Evolutionary conservation across 1,284 basidiomycete genomes (phyloP).

Genomic region (Trichosporon sp.): DNA sequence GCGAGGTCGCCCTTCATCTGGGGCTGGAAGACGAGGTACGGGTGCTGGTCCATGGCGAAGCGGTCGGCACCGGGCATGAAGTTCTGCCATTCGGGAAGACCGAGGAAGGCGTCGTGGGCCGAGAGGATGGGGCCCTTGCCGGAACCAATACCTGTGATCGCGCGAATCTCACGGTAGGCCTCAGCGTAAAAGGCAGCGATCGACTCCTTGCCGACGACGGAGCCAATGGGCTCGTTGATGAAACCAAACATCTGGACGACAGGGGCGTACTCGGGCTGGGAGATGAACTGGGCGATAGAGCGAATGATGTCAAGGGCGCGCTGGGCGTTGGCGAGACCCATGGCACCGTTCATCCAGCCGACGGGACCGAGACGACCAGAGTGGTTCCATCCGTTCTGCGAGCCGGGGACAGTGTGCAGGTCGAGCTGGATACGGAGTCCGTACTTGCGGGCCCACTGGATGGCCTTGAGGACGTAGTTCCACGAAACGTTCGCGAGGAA

Average conservation of each 20-base stretch:
- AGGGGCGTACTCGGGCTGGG: constrained; percentile 77
- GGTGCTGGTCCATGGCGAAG: constrained; percentile 66
- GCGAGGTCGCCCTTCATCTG: constrained; percentile 23
- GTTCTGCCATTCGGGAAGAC: constrained; percentile 65
- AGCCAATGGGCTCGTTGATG: constrained; percentile 55
- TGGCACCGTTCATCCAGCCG: constrained; percentile 70
- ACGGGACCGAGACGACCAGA: constrained; percentile 50
- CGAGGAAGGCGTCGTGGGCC: constrained; percentile 78
- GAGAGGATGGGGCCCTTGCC: constrained; percentile 80
- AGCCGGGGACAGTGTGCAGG: constrained; percentile 75
- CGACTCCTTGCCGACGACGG: constrained; percentile 37
- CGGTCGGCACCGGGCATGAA: constrained; percentile 74
- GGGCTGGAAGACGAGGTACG: constrained; percentile 46
- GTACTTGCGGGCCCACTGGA: constrained; percentile 86
- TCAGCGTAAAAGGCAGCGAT: constrained; percentile 64
- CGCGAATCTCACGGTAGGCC: constrained; percentile 76
- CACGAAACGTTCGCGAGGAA: constrained; percentile 73
- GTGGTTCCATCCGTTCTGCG: constrained; percentile 69
- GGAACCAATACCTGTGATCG: constrained; percentile 73
- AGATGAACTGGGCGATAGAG: constrained; percentile 84
- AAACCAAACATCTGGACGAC: constrained; percentile 73
- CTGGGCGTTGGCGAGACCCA: constrained; percentile 83
- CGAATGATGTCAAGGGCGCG: constrained; percentile 84
- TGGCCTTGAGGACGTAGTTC: constrained; percentile 71
- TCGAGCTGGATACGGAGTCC: constrained; percentile 85